These are phyloP conservation scores for Pseudogymnoascus sp. DNA, from an alignment of 2,329 filamentous ascomycete genomes.

Conservation along the genomic window DNA sequence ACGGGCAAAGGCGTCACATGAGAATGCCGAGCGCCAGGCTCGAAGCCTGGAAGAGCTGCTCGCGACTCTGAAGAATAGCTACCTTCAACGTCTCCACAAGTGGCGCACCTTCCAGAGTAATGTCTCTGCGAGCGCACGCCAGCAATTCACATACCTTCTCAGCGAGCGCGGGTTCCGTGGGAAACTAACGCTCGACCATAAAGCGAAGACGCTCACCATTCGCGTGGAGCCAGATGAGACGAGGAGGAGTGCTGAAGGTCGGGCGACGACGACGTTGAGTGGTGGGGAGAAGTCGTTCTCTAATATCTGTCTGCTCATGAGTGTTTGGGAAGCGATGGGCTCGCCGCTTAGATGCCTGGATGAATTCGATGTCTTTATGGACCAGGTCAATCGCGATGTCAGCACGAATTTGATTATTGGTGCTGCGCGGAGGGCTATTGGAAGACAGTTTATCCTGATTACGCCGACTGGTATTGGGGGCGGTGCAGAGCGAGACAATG, in stretches of 20 bases:
- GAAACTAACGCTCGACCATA: conserved; percentile 70
- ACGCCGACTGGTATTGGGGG: conserved; percentile 77
- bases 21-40: conserved; percentile 38
- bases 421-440: conserved; percentile 77
- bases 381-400: conserved; percentile 86
- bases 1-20: conserved; percentile 33
- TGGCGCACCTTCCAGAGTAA: conserved; percentile 76
- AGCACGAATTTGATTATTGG: conserved; percentile 91
- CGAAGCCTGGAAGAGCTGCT: conserved; percentile 38
- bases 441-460: conserved; percentile 91
- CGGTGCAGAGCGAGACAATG: conserved; percentile 49
- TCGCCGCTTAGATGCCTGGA: conserved; percentile 90
- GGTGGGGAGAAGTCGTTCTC: conserved; percentile 98
- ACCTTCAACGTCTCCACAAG: conserved; percentile 61
- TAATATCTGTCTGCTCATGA: conserved; percentile 84
- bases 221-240: conserved; percentile 67
- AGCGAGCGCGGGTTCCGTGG: conserved; percentile 86
- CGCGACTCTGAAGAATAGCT: conserved; percentile 46
- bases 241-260: conserved; percentile 58
- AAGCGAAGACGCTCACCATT: conserved; percentile 65
- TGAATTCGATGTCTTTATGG: conserved; percentile 99
- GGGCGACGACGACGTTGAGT: conserved; percentile 85
- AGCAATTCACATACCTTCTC: conserved; percentile 81
- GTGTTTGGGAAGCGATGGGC: conserved; percentile 97
- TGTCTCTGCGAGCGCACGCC: conserved; percentile 79